Percentiles rank a stretch among this genome's conserved stretches.
phyloP scores from a whole-genome alignment of 805 yeast species.

The Starmerella etchellsii region DNA sequence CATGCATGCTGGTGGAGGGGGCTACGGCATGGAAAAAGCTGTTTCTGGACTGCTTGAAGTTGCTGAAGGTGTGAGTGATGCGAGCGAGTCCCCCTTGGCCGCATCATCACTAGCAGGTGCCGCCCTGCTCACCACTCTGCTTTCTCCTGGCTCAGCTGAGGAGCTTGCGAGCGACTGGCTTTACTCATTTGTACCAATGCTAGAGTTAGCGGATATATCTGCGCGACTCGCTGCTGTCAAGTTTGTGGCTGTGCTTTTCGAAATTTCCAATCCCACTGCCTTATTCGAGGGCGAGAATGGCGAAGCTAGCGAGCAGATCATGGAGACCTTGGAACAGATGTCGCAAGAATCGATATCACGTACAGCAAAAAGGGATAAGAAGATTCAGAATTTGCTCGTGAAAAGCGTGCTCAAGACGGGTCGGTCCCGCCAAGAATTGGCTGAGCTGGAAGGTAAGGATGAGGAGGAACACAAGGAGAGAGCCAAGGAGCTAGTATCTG shows the following conservation, averaged over 20 bases:
- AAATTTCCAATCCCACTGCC: conserved; percentile 31
- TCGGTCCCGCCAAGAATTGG: conserved; percentile 23
- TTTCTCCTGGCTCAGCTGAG: conserved; percentile 14
- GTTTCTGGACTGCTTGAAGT: conserved; percentile 21
- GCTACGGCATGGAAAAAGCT: conserved; percentile 23
- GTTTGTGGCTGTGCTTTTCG: conserved; percentile 44
- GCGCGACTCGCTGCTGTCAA: conserved; percentile 44
- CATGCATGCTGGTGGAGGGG: conserved; percentile 26
- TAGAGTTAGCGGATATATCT: conserved; percentile 33
- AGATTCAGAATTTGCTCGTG: conserved; percentile 40
- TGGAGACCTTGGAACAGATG: conserved; percentile 29
- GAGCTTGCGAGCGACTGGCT: conserved; percentile 28
- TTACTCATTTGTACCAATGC: conserved; percentile 13
- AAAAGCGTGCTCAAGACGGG: conserved; percentile 43
- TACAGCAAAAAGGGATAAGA: conserved; percentile 50
- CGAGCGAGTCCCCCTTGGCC: conserved; percentile 17
- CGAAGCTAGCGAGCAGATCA: conserved; percentile 30
- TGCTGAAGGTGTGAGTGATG: conserved; percentile 21
- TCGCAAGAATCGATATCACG: conserved; percentile 43
- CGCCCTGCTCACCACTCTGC: conserved; percentile 23
- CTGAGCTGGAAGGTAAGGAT: neutral
- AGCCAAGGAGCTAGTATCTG: conserved; percentile 7
- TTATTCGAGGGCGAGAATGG: conserved; percentile 11
- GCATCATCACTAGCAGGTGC: conserved; percentile 24
- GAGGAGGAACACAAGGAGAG: conserved; percentile 11